These are phyloP conservation scores for Miscanthus sacchariflorus DNA, from an alignment of 202 grass and related monocot genomes.

Conservation along the genomic window DNA sequence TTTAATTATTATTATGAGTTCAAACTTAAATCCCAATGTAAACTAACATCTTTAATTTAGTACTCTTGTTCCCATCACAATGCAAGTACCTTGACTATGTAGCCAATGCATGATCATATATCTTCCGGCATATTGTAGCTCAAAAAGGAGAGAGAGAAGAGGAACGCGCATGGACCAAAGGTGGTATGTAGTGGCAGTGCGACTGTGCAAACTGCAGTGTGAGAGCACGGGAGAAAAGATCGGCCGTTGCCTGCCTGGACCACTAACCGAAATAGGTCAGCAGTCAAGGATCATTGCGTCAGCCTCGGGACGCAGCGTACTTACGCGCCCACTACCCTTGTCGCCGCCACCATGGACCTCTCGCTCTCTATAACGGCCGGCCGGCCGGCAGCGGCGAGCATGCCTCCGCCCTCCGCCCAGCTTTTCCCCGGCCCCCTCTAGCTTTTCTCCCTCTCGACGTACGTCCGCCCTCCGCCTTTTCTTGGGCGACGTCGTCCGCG, in stretches of 20 bases:
- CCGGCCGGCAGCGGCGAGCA: slow-evolving; percentile 46
- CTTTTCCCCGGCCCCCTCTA: slow-evolving; percentile 12
- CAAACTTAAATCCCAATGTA: too few species aligned
- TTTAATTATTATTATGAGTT: too few species aligned
- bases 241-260: background rate
- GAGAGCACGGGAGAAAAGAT: slow-evolving; percentile 32
- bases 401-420: background rate
- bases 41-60: background rate
- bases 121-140: background rate
- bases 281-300: slow-evolving; percentile 60
- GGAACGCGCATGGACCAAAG: slow-evolving; percentile 12
- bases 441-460: background rate
- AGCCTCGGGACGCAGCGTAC: slow-evolving; percentile 60
- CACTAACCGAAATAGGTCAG: slow-evolving; percentile 43
- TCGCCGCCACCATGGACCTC: background rate
- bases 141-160: background rate
- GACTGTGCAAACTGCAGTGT: background rate
- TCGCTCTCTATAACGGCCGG: slow-evolving; percentile 7
- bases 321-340: background rate
- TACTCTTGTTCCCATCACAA: background rate
- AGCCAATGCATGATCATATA: background rate
- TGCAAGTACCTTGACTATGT: background rate
- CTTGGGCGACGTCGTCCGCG: slow-evolving; percentile 7
- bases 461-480: background rate
- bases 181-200: background rate